A percentile compares a stretch with the other conserved stretches of the same genome.
Conservation (phyloP, 139 green algal species). For the Chlorella sp. region DNA sequence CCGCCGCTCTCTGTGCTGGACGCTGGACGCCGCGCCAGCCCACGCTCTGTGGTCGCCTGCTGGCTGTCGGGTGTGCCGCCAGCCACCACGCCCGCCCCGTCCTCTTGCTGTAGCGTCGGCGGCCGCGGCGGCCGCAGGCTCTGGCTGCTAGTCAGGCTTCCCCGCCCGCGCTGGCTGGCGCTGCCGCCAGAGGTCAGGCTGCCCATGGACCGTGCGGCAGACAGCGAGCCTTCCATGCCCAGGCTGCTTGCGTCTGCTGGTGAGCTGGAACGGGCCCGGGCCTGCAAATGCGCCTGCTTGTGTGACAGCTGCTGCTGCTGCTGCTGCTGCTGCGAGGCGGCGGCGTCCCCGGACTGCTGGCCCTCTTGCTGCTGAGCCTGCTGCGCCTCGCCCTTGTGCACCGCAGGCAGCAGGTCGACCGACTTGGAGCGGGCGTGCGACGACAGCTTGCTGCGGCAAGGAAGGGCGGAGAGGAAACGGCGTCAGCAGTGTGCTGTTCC, state of each 20-base stretch:
- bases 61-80: neutral
- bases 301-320: constrained; percentile 4
- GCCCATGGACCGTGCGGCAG: too few species aligned
- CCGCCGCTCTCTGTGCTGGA: too few species aligned
- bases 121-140: constrained; percentile 6
- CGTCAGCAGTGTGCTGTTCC: neutral
- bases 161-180: neutral
- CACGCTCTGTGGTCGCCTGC: neutral
- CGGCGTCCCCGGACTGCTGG: neutral
- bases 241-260: neutral
- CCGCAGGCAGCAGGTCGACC: neutral
- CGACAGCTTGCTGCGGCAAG: constrained; percentile 20
- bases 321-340: too few species aligned
- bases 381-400: neutral
- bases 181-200: neutral
- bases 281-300: neutral
- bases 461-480: neutral
- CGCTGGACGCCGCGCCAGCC: neutral
- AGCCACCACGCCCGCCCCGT: neutral
- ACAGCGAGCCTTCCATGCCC: too few species aligned
- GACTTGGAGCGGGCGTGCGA: constrained; percentile 11
- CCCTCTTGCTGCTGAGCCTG: neutral
- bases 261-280: neutral
- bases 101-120: neutral
- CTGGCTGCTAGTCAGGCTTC: neutral